phyloP scores from a whole-genome alignment of 306 rosid genomes.

The Inga oerstediana region DNA sequence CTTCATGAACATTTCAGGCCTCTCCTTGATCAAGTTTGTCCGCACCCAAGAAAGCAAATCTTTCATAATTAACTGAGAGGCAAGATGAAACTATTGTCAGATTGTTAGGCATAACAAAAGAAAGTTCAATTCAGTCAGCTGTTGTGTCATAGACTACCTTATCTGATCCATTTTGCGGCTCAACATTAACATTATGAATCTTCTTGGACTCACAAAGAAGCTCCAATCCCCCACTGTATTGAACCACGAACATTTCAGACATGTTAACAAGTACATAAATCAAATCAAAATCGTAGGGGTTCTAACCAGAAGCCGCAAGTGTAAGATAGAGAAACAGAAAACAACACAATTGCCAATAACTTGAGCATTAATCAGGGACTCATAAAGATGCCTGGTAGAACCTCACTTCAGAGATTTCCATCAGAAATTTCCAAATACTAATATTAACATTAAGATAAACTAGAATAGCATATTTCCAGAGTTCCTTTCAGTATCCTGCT shows the following conservation, averaged over 20 bases:
- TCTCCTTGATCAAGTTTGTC: slow-evolving; percentile 83
- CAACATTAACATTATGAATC: slow-evolving; percentile 71
- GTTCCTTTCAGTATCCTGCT: background rate
- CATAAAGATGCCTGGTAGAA: background rate
- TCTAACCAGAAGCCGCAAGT: background rate
- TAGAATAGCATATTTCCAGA: background rate
- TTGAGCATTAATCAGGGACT: background rate
- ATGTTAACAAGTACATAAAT: slow-evolving; percentile 27
- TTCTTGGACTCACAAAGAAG: slow-evolving; percentile 90
- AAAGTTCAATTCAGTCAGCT: background rate
- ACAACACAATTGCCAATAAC: slow-evolving; percentile 1
- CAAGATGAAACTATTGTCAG: slow-evolving; percentile 17
- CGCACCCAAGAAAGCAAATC: slow-evolving; percentile 87
- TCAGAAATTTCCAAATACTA: background rate
- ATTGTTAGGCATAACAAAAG: background rate
- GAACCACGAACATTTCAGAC: slow-evolving; percentile 13
- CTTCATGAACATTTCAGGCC: slow-evolving; percentile 99
- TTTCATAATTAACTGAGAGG: slow-evolving; percentile 75
- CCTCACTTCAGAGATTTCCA: background rate
- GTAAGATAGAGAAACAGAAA: background rate
- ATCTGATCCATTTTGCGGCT: slow-evolving; percentile 55
- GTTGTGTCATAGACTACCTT: slow-evolving; percentile 44
- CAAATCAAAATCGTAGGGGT: slow-evolving; percentile 14
- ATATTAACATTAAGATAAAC: background rate
- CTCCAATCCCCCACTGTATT: slow-evolving; percentile 86